phyloP scores from a whole-genome alignment of 1,284 basidiomycete genomes.

The Spongiforma sp. region DNA sequence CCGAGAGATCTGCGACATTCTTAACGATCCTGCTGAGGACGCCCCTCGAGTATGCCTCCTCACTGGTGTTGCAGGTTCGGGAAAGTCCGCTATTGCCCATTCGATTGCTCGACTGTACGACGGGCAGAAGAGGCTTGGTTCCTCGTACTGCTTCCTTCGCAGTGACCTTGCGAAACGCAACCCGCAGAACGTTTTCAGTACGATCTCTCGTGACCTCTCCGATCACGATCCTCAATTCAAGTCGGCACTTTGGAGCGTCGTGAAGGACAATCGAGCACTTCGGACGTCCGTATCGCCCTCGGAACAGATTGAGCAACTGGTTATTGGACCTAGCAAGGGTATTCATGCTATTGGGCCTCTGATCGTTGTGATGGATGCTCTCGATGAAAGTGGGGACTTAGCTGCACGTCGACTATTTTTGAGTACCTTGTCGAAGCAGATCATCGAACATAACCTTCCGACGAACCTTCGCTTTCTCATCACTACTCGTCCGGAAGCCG shows the following conservation, averaged over 20 bases:
- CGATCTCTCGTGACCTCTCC: constrained; percentile 24
- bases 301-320: too few relatives aligned
- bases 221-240: constrained; percentile 27
- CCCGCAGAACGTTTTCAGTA: constrained; percentile 29
- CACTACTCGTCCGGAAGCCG: too few relatives aligned
- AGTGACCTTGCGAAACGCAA: constrained; percentile 23
- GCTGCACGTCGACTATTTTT: too few relatives aligned
- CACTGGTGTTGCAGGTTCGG: constrained; percentile 27
- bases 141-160: constrained; percentile 26
- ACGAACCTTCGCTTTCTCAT: too few relatives aligned
- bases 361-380: too few relatives aligned
- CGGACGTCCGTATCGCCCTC: constrained; percentile 21
- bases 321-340: too few relatives aligned
- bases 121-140: constrained; percentile 22
- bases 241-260: constrained; percentile 7
- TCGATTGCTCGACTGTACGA: constrained; percentile 30
- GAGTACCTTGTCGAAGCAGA: too few relatives aligned
- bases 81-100: constrained; percentile 27
- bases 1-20: constrained; percentile 19
- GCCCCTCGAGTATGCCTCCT: constrained; percentile 23
- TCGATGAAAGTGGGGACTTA: too few relatives aligned
- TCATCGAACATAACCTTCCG: too few relatives aligned
- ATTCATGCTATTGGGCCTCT: too few relatives aligned
- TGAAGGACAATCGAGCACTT: constrained; percentile 27
- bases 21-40: constrained; percentile 13